Base-by-base conservation (phyloP, 2,329 filamentous ascomycete genomes). In the Leptographium flavum region DNA sequence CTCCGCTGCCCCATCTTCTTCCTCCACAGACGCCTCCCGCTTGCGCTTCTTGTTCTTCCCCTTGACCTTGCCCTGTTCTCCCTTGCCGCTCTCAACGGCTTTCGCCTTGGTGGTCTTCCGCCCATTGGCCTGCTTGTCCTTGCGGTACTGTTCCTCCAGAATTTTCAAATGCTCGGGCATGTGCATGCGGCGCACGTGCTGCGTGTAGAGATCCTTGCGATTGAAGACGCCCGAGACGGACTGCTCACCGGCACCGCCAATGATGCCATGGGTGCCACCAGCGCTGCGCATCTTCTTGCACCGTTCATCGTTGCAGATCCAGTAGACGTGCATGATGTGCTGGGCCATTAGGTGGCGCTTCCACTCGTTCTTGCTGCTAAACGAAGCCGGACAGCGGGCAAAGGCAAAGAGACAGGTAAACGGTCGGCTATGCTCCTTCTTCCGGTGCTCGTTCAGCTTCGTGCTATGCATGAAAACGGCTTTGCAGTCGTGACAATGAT, bases 301-400 rank as follows among this genome's bases (percentile, higher is more conserved):
- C 8, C 61, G 56, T 49, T 74, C 80, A 36, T 83, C 67, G 50
- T 79, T 73, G 64, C 88, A 96, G 47, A 81, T 69, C 76, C 81
- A 95, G 62, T 79, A 83, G 38, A 73, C 66, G 3, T 85, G 68
- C 45, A 80, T 74, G 21, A 94, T 68, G 57, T 96, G 90, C 57
- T 94, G 83, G 0, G 82, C 83, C 28, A 70, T 66, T 55, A 90
- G 77, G 58, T 96, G 90, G 0, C 90, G 78, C 61, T 95, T 95
- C 90, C 90, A 95, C 60, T 95, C 88, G 58, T 94, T 94, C 65
- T 94, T 94, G 53, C 73, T 80, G 3, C 74, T 71, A 56, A 94
- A 94, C 0, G 71, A 78, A 3, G 78, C 75, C 1, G 50, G 52
- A 63, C 90, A 96, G 30, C 82, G 83, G 46, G 87, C 92, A 43